Percentiles rank a stretch among this genome's conserved stretches.
These are phyloP conservation scores for Penicillium sp. DNA, from an alignment of 2,329 filamentous ascomycete genomes.

Conservation along the genomic window DNA sequence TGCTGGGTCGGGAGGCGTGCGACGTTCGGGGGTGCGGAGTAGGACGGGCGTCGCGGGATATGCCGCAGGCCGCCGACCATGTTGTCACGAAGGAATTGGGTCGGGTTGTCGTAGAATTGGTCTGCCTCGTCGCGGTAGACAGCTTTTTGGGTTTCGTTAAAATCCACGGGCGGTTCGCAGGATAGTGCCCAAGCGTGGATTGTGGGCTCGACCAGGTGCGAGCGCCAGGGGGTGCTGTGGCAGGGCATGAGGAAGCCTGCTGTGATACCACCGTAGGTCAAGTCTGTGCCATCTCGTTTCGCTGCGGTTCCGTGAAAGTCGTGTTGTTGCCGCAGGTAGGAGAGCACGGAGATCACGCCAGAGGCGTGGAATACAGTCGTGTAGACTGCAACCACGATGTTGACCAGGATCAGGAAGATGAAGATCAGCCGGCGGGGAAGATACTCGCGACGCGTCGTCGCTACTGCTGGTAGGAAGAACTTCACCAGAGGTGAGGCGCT, in stretches of 20 bases:
- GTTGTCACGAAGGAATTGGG: constrained; percentile 60
- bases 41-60: constrained; percentile 40
- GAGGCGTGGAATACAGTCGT: constrained; percentile 78
- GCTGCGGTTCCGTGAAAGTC: constrained; percentile 51
- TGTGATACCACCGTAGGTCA: constrained; percentile 46
- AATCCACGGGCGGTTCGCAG: constrained; percentile 84
- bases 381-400: constrained; percentile 74
- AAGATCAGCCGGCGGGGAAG: constrained; percentile 60
- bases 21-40: constrained; percentile 21
- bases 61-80: constrained; percentile 51
- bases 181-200: constrained; percentile 83
- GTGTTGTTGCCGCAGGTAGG: constrained; percentile 76
- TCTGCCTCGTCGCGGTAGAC: constrained; percentile 88
- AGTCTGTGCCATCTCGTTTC: not conserved
- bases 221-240: constrained; percentile 94
- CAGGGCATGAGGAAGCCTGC: constrained; percentile 91
- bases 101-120: constrained; percentile 76
- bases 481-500: constrained; percentile 68
- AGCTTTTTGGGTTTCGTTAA: constrained; percentile 63
- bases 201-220: constrained; percentile 75
- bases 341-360: constrained; percentile 75
- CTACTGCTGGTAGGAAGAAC: constrained; percentile 64
- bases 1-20: constrained; percentile 6
- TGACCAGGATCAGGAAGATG: constrained; percentile 64
- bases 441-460: constrained; percentile 34